A percentile compares a stretch with the other conserved stretches of the same genome.
Conservation (phyloP, 2,329 filamentous ascomycete genomes). For the Aureobasidium sp. region DNA sequence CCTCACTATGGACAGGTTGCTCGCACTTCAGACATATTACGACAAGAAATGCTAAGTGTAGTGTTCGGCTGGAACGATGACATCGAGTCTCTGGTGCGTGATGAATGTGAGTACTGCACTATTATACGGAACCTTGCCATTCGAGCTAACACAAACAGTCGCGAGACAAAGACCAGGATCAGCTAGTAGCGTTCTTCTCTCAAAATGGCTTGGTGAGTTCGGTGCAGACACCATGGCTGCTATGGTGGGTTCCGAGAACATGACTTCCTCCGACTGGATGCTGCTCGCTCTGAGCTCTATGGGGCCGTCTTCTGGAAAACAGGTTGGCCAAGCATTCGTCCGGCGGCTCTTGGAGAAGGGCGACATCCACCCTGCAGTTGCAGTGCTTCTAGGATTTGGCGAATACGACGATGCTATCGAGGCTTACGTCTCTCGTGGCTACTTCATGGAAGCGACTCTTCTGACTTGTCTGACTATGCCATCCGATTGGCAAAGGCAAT, state of each 20-base stretch:
- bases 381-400: conserved; percentile 84
- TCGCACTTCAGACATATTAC: conserved; percentile 58
- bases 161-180: conserved; percentile 63
- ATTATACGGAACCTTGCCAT: conserved; percentile 14
- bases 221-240: conserved; percentile 72
- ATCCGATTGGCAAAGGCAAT: conserved; percentile 82
- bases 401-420: conserved; percentile 93
- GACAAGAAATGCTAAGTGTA: conserved; percentile 81
- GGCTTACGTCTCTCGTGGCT: conserved; percentile 84
- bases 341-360: conserved; percentile 82
- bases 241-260: conserved; percentile 66
- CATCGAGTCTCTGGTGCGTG: conserved; percentile 68
- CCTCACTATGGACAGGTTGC: conserved; percentile 43
- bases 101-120: conserved; percentile 53
- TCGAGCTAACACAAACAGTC: conserved; percentile 35
- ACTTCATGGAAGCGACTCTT: conserved; percentile 86
- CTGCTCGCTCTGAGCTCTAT: conserved; percentile 83
- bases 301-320: conserved; percentile 67
- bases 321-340: conserved; percentile 82
- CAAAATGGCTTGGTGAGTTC: conserved; percentile 87
- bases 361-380: conserved; percentile 84
- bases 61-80: conserved; percentile 95
- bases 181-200: conserved; percentile 68
- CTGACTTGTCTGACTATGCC: conserved; percentile 77
- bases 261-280: conserved; percentile 96